Evolutionary conservation across 768 basidiomycete genomes (phyloP).

Genomic region (Ramaria sp.): DNA sequence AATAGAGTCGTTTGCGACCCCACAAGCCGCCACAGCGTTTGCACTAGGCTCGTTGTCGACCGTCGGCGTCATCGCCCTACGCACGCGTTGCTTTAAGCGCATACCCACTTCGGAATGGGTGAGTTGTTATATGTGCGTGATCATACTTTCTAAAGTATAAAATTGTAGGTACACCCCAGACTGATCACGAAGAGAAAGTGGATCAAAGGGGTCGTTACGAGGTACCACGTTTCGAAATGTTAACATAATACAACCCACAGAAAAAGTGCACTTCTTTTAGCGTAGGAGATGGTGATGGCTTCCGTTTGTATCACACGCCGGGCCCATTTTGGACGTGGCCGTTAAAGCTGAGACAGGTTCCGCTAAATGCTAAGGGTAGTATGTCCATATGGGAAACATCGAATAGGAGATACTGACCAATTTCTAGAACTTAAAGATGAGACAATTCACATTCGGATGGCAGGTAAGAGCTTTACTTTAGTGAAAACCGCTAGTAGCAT

Average conservation of each 20-base stretch:
- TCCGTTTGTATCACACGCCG: conserved; percentile 81
- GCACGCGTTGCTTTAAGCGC: conserved; percentile 2
- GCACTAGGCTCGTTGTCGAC: conserved; percentile 1
- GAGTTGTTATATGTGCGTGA: not conserved
- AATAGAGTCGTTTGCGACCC: not conserved
- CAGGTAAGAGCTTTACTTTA: conserved; percentile 25
- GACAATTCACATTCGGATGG: conserved; percentile 81
- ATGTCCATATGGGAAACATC: not conserved
- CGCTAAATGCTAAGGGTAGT: conserved; percentile 46
- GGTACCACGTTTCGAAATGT: conserved; percentile 28
- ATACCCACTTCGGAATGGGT: conserved; percentile 8
- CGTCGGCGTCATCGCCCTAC: not conserved
- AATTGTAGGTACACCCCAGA: conserved; percentile 25
- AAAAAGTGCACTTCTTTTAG: conserved; percentile 25
- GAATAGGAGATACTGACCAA: not conserved
- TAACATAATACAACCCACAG: not conserved
- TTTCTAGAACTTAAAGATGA: conserved; percentile 58
- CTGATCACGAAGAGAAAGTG: conserved; percentile 47
- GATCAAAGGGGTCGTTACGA: conserved; percentile 76
- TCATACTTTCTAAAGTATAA: not conserved
- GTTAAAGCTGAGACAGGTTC: conserved; percentile 56
- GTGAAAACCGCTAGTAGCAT: not conserved
- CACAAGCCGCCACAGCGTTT: not conserved
- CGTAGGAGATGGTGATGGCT: conserved; percentile 84
- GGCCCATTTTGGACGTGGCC: conserved; percentile 66